Evolutionary conservation across 169 alveolate species (phyloP), one percentile per base, ranked within the genome.

Genomic region (Babesia divergens): DNA sequence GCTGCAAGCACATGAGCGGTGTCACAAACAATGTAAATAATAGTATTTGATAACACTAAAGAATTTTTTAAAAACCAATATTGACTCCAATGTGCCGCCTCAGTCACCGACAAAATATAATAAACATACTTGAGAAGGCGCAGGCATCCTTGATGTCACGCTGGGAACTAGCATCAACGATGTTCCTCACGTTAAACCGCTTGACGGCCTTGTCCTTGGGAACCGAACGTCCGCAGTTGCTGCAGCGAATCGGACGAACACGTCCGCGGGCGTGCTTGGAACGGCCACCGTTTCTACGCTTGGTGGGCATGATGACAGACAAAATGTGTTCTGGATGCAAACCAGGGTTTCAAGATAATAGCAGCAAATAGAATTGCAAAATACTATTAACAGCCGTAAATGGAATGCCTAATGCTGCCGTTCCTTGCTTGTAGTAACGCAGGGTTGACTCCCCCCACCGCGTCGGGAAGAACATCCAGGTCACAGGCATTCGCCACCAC

Each of bases 271-370:
- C 98, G 91, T 98, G 98, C 94, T 97, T 96, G 83, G 97, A 92
- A 84, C 99, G 96, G 72, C 99, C 99, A 84, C 94, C 96, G 94
- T 98, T 98, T 72, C 99, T 94, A 77, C 99, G 96, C 94, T 98
- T 98, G 86, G 95, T 91, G 77, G 99, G 99, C 99, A 97, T 96
- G 74, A 83, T 54, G 42, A 54, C 44, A 42, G 40, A 56, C 58
- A 53, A 29, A 54, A 29, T 18, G 32, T n/a, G 31, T 38, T 24
- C 26, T 29, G 24, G 35, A 8, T 40, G 20, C 55, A 3, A 16
- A 11, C 5, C 4, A 6, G 55, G 40, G 9, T 4, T 6, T 31
- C 28, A 29, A 13, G 22, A 26, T 13, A 51, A 11, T 51, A 8
- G 13, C 26, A 31, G 37, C 24, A 31, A 28, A 13, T 24, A 24